Evolutionary conservation across 1,284 basidiomycete species (phyloP), one percentile per base, ranked within the genome.

Genomic region (Jaminaea rosea): DNA sequence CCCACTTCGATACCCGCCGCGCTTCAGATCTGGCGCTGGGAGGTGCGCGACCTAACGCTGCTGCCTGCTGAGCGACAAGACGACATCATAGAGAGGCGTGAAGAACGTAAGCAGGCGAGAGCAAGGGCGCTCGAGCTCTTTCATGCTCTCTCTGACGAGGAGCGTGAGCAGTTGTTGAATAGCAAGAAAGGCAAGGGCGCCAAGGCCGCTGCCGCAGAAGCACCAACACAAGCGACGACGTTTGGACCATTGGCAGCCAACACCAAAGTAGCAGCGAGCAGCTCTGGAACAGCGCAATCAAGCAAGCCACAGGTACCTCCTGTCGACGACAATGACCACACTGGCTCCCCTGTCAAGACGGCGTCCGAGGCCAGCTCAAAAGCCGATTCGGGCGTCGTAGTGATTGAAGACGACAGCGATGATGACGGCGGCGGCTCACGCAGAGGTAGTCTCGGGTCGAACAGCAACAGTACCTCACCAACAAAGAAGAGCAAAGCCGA

Each of bases 1-100:
- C 21, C 32, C 7, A 26, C 50, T 13, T 46, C 56, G 10, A 41
- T 60, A 4, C 58, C 55, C 6, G 52, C 70, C 49, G 59, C 61
- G 17, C 62, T 86, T 28, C 84, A 82, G 60, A 76, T 87, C n/a
- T 92, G 88, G 88, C 79, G 88, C 55, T 91, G 88, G 88, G 88
- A 92, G 69, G 83, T 85, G 6, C 83, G 80, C 59, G 79, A 82
- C 13, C 76, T 79, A 46, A 77, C 80, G 44, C 84, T 84, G 81
- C 74, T 91, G 27, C 87, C 88, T 0, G 83, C 82, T 65, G 81
- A 80, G 62, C 78, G 79, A 7, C 77, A 78, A 52, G 85, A 87
- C 55, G 86, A 81, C 69, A 80, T 80, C 1, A 79, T 83, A 28
- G 74, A 74, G n/a, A 79, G 88, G 59, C 74, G 79, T 11, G 76